Conservation (phyloP, 2,329 filamentous ascomycete genomes). For the Venturiaceae sp. region DNA sequence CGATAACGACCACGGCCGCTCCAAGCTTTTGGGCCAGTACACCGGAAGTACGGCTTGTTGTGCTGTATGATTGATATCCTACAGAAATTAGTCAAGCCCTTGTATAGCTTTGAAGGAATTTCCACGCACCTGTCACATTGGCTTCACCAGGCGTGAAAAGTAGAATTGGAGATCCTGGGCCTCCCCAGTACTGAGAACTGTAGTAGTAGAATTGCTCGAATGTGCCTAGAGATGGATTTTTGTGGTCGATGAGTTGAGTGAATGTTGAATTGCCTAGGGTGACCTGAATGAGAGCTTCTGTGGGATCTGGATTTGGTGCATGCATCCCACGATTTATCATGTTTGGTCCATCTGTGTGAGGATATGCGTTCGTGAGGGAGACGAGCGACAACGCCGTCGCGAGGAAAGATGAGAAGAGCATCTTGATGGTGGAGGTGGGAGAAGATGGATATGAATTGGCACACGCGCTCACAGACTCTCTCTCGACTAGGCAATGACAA, state of each 20-base stretch:
- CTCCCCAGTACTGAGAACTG: conserved; percentile 41
- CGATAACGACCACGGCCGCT: conserved; percentile 45
- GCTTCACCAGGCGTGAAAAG: conserved; percentile 45
- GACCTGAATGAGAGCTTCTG: background rate
- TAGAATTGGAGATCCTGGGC: conserved; percentile 44
- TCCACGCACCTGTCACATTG: conserved; percentile 32
- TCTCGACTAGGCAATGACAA: no score
- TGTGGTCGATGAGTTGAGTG: conserved; percentile 50
- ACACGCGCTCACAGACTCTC: no score
- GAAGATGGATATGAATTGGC: background rate
- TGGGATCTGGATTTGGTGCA: background rate
- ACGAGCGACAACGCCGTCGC: background rate
- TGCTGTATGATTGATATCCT: conserved; percentile 43
- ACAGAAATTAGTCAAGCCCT: background rate
- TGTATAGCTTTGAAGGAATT: no score
- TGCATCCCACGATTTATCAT: background rate
- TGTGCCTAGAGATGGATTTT: conserved; percentile 43
- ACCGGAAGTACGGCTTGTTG: conserved; percentile 39
- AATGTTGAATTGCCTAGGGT: conserved; percentile 25
- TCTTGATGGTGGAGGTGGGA: background rate
- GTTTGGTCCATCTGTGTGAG: background rate
- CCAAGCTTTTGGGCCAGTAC: conserved; percentile 38
- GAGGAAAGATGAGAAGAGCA: background rate
- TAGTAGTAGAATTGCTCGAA: conserved; percentile 47
- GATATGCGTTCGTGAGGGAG: background rate